Base-by-base conservation (phyloP, 805 yeast species). In the Starmera caribaea region DNA sequence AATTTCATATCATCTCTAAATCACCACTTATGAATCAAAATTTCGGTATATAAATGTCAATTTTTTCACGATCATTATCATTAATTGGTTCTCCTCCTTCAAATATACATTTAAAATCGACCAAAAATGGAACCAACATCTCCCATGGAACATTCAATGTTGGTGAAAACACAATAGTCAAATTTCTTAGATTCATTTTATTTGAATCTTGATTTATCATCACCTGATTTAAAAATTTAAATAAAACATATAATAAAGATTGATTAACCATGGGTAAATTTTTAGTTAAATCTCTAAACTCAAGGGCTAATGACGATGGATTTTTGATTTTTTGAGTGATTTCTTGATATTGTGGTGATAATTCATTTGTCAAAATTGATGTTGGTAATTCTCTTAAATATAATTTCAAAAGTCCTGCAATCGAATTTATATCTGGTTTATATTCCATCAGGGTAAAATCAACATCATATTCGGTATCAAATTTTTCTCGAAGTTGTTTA, bases 111-210 rank as follows among this genome's bases (percentile, higher is more conserved):
- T 63, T 69, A 54, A 71, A 80, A 51, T 84, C 85, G 34, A 71
- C 72, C 41, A 84, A 66, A 38, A 82, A 70, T 12, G 75, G 69
- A 32, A 70, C 69, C 34, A 84, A 62, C 10, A 81, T 67, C 38
- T 73, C 77, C 13, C 78, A 66, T 1, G 89, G 75, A 36, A 85
- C 65, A 45, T 79, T 79, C 47, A 84, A 65, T 1, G 95, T 84
- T 3, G 94, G 92, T 5, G 86, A 82, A 54, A 84, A 83, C 5
- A 84, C 92, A 54, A 84, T 84, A 51, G 87, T 78, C 39, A 78
- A 63, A 51, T 92, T 90, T 47, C 83, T 69, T 42, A 83, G 62
- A 43, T 81, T 82, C 98, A 90, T 90, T 59, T 87, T 79, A 62
- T 89, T 90, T 42, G 65, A 60, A 12, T 73, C 72, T 43, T 68